A percentile compares a stretch with the other conserved stretches of the same genome.
Conservation (phyloP, 1,139 yeast genomes). For the Hansenula lynferdii region DNA sequence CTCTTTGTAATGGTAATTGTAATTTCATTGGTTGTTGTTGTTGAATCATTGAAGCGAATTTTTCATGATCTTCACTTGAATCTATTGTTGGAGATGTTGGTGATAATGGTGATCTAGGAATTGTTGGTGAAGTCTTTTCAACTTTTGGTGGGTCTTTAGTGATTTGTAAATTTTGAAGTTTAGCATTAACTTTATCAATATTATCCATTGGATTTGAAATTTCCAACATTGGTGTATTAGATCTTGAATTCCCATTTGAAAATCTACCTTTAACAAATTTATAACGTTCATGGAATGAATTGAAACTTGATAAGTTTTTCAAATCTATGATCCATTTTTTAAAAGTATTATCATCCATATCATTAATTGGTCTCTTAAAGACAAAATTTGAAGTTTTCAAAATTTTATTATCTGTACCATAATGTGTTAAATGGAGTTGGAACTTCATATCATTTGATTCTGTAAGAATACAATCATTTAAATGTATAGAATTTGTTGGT, state of each 20-base stretch:
- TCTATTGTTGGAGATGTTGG: neutral
- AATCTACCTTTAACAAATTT: conserved; percentile 26
- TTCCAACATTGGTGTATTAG: conserved; percentile 18
- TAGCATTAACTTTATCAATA: conserved; percentile 27
- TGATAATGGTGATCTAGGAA: neutral
- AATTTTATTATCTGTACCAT: neutral
- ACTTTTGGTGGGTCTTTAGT: neutral
- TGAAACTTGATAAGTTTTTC: conserved; percentile 33
- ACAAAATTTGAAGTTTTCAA: conserved; percentile 14
- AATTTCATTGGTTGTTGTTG: neutral
- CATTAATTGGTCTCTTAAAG: conserved; percentile 24
- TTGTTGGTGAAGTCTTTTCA: neutral
- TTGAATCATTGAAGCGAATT: neutral
- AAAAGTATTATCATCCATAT: conserved; percentile 30
- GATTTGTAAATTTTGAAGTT: conserved; percentile 36
- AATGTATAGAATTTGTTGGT: conserved; percentile 36
- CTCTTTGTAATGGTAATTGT: neutral
- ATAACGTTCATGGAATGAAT: conserved; percentile 29
- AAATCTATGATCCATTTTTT: conserved; percentile 42
- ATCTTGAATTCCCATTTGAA: conserved; percentile 6
- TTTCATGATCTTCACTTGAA: neutral
- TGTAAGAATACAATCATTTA: conserved; percentile 33
- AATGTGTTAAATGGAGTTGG: conserved; percentile 10
- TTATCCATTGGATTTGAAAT: conserved; percentile 17
- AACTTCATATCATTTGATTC: conserved; percentile 31